Evolutionary conservation across 2,329 filamentous ascomycete species (phyloP).

Genomic region (Arthrobotrys entomopaga): DNA sequence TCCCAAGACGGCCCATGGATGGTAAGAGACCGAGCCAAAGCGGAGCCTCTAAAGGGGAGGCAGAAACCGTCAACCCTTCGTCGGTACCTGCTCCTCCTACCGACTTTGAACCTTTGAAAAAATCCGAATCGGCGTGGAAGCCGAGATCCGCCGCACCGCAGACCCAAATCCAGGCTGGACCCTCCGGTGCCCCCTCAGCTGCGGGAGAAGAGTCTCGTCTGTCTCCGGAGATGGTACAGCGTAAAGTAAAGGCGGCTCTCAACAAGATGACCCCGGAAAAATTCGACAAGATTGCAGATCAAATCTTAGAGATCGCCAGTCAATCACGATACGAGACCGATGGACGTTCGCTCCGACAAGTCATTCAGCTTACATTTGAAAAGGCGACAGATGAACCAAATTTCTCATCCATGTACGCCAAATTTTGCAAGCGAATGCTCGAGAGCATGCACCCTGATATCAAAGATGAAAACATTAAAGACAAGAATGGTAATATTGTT

Average conservation of each 20-base stretch:
- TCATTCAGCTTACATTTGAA: slow-evolving; percentile 98
- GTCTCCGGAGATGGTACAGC: slow-evolving; percentile 91
- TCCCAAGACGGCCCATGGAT: slow-evolving; percentile 64
- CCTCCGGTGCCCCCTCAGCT: background rate
- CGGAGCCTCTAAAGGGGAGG: slow-evolving; percentile 63
- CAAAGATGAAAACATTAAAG: slow-evolving; percentile 91
- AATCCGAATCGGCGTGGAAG: slow-evolving; percentile 86
- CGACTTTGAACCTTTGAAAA: slow-evolving; percentile 80
- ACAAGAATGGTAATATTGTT: slow-evolving; percentile 88
- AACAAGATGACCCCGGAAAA: slow-evolving; percentile 99
- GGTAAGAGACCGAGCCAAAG: slow-evolving; percentile 67
- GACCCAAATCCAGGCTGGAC: slow-evolving; percentile 60
- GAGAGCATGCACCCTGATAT: slow-evolving; percentile 95
- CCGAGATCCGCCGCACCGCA: slow-evolving; percentile 72
- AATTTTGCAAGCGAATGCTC: slow-evolving; percentile 97
- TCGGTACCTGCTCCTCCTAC: slow-evolving; percentile 91
- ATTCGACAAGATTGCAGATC: slow-evolving; percentile 92
- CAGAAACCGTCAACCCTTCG: slow-evolving; percentile 75
- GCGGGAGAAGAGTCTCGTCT: slow-evolving; percentile 69
- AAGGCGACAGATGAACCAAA: slow-evolving; percentile 98
- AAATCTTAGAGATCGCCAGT: slow-evolving; percentile 89
- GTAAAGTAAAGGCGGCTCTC: slow-evolving; percentile 96
- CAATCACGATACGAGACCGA: slow-evolving; percentile 97
- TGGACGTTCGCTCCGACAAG: slow-evolving; percentile 91
- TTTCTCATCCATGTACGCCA: slow-evolving; percentile 98